These are phyloP conservation scores for Penicillium canescens DNA, from an alignment of 495 filamentous ascomycete genomes.

Conservation along the genomic window DNA sequence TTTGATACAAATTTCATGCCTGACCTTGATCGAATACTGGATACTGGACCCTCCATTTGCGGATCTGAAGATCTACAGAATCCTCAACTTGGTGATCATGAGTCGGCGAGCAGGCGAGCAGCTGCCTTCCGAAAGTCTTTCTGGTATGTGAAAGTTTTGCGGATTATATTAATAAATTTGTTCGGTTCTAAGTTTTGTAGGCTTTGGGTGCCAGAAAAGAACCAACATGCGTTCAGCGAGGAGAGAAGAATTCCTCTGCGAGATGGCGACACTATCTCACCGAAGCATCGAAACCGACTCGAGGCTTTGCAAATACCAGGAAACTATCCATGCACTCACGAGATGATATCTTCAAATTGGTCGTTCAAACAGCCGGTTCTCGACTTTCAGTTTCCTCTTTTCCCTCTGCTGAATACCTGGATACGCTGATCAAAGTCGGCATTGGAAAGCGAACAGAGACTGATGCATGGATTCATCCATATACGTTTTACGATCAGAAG, in stretches of 20 bases:
- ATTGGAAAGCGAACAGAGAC: slow-evolving; percentile 51
- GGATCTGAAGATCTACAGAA: slow-evolving; percentile 8
- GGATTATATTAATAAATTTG: background rate
- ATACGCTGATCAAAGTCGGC: slow-evolving; percentile 60
- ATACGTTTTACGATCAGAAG: slow-evolving; percentile 48
- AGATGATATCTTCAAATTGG: slow-evolving; percentile 29
- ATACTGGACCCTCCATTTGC: slow-evolving; percentile 3
- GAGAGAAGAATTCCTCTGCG: slow-evolving; percentile 21
- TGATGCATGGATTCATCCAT: slow-evolving; percentile 59
- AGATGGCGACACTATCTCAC: slow-evolving; percentile 25
- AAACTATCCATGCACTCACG: slow-evolving; percentile 17
- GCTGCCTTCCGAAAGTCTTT: slow-evolving; percentile 27
- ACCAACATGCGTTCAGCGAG: slow-evolving; percentile 29
- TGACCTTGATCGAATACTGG: slow-evolving; percentile 23
- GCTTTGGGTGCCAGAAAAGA: slow-evolving; percentile 31
- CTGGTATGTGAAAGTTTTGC: slow-evolving; percentile 12
- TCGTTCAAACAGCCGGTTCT: slow-evolving; percentile 30
- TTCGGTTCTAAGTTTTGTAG: slow-evolving; percentile 1
- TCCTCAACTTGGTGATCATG: slow-evolving; percentile 12
- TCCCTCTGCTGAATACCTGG: slow-evolving; percentile 55
- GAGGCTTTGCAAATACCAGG: slow-evolving; percentile 23
- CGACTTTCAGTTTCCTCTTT: slow-evolving; percentile 53
- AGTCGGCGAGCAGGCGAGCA: slow-evolving; percentile 19
- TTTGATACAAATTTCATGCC: slow-evolving; percentile 23
- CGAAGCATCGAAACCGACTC: slow-evolving; percentile 13